Conservation (phyloP, 192 early-diverging fungal species). For the Coemansia sp. region DNA sequence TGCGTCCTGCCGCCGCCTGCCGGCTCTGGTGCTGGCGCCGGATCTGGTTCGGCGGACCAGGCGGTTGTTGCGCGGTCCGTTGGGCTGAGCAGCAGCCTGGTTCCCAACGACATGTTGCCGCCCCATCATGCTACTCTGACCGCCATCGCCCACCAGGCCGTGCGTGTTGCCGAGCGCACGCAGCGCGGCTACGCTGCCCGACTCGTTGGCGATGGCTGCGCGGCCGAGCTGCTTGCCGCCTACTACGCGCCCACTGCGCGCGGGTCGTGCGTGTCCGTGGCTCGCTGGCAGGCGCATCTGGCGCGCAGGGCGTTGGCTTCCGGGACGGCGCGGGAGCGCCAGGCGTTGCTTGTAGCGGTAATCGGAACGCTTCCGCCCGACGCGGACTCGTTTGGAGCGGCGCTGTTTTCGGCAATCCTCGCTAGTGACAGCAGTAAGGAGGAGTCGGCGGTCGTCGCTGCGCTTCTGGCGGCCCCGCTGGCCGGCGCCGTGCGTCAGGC, state of each 20-base stretch:
- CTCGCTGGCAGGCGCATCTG: constrained; percentile 41
- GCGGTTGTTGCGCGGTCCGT: constrained; percentile 12
- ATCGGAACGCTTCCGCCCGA: constrained; percentile 22
- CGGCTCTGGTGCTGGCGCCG: neutral
- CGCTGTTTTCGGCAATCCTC: constrained; percentile 6
- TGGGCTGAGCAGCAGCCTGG: constrained; percentile 15
- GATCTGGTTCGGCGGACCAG: constrained; percentile 10
- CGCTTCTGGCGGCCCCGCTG: constrained; percentile 3
- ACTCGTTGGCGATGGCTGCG: neutral
- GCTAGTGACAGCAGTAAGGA: neutral
- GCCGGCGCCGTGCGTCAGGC: constrained; percentile 9
- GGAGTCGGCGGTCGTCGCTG: neutral
- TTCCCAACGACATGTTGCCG: neutral
- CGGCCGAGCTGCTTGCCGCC: neutral
- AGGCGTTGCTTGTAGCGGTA: constrained; percentile 34
- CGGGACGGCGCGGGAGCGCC: constrained; percentile 2
- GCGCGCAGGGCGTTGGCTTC: neutral
- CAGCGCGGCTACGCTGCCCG: constrained; percentile 33
- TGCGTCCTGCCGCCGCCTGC: constrained; percentile 30
- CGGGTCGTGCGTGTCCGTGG: constrained; percentile 12
- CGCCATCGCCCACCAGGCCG: constrained; percentile 28
- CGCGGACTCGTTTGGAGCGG: neutral
- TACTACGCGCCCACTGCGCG: constrained; percentile 15
- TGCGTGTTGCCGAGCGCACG: constrained; percentile 35
- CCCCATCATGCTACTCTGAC: constrained; percentile 12